Evolutionary conservation across 2,329 filamentous ascomycete genomes (phyloP).

Genomic region (Hypomyces rosellus): DNA sequence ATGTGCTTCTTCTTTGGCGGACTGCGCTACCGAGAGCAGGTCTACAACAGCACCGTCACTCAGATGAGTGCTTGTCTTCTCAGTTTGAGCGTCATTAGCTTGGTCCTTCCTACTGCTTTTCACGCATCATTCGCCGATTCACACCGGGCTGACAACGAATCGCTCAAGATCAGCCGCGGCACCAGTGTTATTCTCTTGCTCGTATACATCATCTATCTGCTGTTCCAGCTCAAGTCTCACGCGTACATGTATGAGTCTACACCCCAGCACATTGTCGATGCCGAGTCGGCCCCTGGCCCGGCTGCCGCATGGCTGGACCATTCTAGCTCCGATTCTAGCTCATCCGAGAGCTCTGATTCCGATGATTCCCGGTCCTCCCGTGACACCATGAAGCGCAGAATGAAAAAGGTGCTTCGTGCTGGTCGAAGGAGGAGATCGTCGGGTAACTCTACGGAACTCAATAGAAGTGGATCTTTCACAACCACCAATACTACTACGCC

Average conservation of each 20-base stretch:
- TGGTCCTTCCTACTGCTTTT: slow-evolving; percentile 84
- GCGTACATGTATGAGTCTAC: slow-evolving; percentile 89
- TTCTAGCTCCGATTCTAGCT: slow-evolving; percentile 50
- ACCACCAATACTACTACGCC: slow-evolving; percentile 26
- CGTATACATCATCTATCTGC: slow-evolving; percentile 75
- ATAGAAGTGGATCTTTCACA: slow-evolving; percentile 37
- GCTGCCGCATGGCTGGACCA: slow-evolving; percentile 75
- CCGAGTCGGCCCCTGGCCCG: slow-evolving; percentile 80
- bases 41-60: slow-evolving; percentile 92
- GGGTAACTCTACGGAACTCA: slow-evolving; percentile 56
- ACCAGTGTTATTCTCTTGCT: slow-evolving; percentile 79
- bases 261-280: slow-evolving; percentile 86
- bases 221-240: slow-evolving; percentile 90
- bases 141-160: slow-evolving; percentile 57
- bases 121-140: slow-evolving; percentile 73
- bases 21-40: slow-evolving; percentile 80
- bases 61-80: slow-evolving; percentile 94
- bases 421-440: slow-evolving; percentile 73
- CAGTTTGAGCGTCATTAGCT: slow-evolving; percentile 82
- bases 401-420: slow-evolving; percentile 68
- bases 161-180: slow-evolving; percentile 79
- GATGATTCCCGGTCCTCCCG: slow-evolving; percentile 52
- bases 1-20: slow-evolving; percentile 89
- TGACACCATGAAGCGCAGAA: slow-evolving; percentile 64
- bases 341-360: slow-evolving; percentile 62